Conservation (phyloP, 2,329 filamentous ascomycete genomes). For the Xylaria sp. region DNA sequence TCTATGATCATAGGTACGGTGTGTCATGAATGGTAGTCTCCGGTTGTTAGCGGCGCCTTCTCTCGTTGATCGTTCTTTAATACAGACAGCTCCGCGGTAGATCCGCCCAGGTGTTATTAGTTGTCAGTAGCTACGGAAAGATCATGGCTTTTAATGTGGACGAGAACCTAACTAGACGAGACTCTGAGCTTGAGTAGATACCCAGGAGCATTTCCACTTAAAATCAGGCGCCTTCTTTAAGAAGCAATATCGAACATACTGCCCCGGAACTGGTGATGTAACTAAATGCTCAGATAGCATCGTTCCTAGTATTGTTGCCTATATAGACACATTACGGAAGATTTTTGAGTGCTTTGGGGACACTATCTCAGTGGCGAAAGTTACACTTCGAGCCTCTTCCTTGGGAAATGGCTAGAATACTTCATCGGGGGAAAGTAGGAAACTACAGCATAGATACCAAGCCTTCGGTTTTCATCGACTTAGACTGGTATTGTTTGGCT, state of each 20-base stretch:
- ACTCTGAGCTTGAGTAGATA: too few species aligned
- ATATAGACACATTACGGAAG: not conserved
- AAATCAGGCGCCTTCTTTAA: not conserved
- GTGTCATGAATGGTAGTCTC: not conserved
- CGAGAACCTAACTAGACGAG: too few species aligned
- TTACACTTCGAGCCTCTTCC: not conserved
- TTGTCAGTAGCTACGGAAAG: not conserved
- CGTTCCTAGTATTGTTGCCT: not conserved
- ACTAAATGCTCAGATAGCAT: too few species aligned
- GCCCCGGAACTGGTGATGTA: too few species aligned
- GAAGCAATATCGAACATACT: not conserved
- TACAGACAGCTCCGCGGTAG: not conserved
- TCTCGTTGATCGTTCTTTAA: not conserved
- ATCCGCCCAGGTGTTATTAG: not conserved
- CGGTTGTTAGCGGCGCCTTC: not conserved
- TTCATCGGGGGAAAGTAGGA: too few species aligned
- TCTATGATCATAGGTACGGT: not conserved
- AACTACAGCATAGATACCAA: not conserved
- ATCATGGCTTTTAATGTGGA: not conserved
- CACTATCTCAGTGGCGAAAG: not conserved
- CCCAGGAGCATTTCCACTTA: not conserved
- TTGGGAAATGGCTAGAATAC: not conserved
- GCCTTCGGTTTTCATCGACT: not conserved
- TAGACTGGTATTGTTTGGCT: not conserved
- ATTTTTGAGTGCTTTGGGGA: not conserved